Evolutionary conservation across 208 protist genomes (phyloP).

Genomic region (Crithidia thermophila): DNA sequence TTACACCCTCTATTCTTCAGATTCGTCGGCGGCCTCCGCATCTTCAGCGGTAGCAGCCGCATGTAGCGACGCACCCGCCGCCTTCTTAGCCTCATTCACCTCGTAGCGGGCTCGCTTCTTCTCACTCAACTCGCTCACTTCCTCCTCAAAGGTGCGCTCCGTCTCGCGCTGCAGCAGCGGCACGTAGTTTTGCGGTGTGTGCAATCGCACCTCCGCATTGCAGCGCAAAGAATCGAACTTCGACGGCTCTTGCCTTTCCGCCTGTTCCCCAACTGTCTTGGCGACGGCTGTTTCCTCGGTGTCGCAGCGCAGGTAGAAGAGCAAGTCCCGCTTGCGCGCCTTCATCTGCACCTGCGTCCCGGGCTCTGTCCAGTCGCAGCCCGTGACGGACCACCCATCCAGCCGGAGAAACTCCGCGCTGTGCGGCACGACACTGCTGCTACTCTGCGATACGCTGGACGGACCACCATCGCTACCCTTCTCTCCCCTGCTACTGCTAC

Average conservation of each 20-base stretch:
- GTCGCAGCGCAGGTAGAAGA: conserved; percentile 26
- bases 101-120: conserved; percentile 80
- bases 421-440: conserved; percentile 3
- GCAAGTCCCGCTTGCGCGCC: conserved; percentile 54
- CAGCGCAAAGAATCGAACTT: background rate
- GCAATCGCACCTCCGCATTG: background rate
- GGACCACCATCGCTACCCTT: too few species aligned
- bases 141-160: conserved; percentile 83
- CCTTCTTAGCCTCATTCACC: conserved; percentile 78
- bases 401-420: conserved; percentile 14
- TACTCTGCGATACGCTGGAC: too few species aligned
- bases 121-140: conserved; percentile 57
- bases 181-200: conserved; percentile 47
- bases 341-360: conserved; percentile 49
- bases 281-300: background rate
- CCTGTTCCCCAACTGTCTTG: background rate
- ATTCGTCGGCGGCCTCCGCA: background rate
- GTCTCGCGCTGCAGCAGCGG: conserved; percentile 70
- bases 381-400: conserved; percentile 68
- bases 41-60: background rate
- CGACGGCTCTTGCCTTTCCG: too few species aligned
- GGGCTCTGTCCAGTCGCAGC: conserved; percentile 80
- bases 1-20: too few species aligned
- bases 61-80: conserved; percentile 21
- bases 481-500: background rate